phyloP scores from a whole-genome alignment of 139 green algal species.

The Yamagishiella unicocca region DNA sequence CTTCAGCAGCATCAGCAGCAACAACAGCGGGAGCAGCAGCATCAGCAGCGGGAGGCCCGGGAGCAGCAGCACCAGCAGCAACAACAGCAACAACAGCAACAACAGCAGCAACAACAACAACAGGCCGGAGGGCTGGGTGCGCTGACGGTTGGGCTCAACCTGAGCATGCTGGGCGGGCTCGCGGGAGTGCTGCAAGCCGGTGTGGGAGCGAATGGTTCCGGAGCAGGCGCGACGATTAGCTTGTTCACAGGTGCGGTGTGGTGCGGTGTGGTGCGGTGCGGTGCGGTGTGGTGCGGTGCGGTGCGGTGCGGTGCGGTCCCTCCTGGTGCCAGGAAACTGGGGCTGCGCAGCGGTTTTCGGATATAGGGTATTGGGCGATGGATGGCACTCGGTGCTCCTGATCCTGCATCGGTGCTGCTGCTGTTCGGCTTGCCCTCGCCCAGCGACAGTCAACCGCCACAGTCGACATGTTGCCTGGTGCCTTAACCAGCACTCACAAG shows the following conservation, averaged over 20 bases:
- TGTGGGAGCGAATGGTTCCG: background rate
- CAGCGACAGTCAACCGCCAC: no score
- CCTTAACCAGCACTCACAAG: no score
- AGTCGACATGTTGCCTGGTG: no score
- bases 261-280: no score
- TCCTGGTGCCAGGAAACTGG: no score
- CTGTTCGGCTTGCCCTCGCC: no score
- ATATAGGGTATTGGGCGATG: no score
- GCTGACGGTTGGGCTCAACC: background rate
- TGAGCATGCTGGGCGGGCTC: slow-evolving; percentile 4
- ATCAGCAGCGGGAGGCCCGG: background rate
- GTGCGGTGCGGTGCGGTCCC: no score
- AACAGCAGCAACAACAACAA: background rate
- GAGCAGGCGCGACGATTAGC: background rate
- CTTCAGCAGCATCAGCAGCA: slow-evolving; percentile 11
- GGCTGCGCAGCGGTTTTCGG: no score
- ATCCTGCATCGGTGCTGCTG: no score
- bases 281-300: no score
- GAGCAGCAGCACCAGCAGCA: background rate
- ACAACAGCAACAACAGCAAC: background rate
- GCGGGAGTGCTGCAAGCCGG: background rate
- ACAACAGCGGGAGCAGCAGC: background rate
- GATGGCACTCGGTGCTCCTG: no score
- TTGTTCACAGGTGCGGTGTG: slow-evolving; percentile 17
- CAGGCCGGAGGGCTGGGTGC: background rate